Base-by-base conservation (phyloP, 2,329 filamentous ascomycete species). In the Venturia effusa region DNA sequence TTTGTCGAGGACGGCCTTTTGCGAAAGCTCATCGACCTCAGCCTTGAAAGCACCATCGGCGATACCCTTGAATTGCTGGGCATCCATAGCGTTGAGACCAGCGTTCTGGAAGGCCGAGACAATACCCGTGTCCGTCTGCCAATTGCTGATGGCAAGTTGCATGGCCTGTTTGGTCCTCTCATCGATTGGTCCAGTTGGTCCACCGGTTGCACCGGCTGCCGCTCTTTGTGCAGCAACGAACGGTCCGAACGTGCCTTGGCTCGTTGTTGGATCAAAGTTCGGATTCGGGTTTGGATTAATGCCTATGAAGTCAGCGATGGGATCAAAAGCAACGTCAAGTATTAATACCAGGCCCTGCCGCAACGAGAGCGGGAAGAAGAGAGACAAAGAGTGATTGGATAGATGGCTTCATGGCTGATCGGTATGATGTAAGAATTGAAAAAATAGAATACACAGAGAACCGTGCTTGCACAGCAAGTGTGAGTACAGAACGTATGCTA, bases 21-120 rank as follows among this genome's bases (percentile, higher is more conserved):
- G 73, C 64, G 68, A 73, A 59, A 75, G 71, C 66, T 75, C 73
- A 59, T 75, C 73, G 24, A 74, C 72, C 65, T 75, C 73, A 55
- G 73, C 73, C 64, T 74, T 74, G 69, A 69, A 73, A 19, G 73
- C 73, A 17, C 73, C 73, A 10, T 69, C 69, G 39, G 73, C 73
- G 55, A 72, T 72, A 61, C 72, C 70, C 68, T 73, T 74, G 70
- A 75, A 75, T 8, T 68, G 67, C 17, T 68, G 68, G 59, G 73
- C 71, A 68, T 74, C 74, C 66, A 69, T 68, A 63, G 73, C 73
- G 67, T 63, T 68, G 19, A 66, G 64, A 43, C 73, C 73, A 4
- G 67, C 71, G 69, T 74, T 72, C 57, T 73, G 67, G 69, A 75
- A 75, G 68, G 71, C 71, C 64, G 73, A 74, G 19, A 75, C 73